A percentile compares a stretch with the other conserved stretches of the same genome.
Conservation (phyloP, 1,139 yeast genomes). For the Sugiyamaella sp. region DNA sequence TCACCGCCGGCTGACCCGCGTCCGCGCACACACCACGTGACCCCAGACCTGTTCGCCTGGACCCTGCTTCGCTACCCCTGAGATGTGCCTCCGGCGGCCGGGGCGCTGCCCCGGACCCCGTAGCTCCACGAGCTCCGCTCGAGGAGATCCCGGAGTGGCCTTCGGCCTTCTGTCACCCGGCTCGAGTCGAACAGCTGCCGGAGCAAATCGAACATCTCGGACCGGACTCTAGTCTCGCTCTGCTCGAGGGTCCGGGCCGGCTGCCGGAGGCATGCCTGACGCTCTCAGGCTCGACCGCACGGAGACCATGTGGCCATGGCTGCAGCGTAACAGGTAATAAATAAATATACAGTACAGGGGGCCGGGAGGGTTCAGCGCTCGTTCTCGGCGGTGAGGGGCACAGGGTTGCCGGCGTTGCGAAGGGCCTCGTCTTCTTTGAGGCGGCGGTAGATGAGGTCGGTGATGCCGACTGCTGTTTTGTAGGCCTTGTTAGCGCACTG, state of each 20-base stretch:
- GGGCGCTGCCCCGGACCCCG: neutral
- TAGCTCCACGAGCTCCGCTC: neutral
- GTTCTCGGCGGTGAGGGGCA: slow-evolving; percentile 41
- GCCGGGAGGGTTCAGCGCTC: slow-evolving; percentile 27
- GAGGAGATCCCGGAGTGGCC: too few species aligned
- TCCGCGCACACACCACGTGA: neutral
- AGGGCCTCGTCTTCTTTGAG: slow-evolving; percentile 57
- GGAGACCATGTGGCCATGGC: too few species aligned
- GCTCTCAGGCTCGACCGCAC: too few species aligned
- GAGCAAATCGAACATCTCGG: too few species aligned
- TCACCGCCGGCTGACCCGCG: neutral
- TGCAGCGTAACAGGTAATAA: neutral
- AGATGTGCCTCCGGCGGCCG: neutral
- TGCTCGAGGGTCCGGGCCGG: too few species aligned
- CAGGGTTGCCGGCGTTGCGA: slow-evolving; percentile 40
- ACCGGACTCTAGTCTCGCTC: too few species aligned
- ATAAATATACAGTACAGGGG: slow-evolving; percentile 6
- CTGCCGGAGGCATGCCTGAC: too few species aligned
- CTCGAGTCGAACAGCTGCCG: too few species aligned
- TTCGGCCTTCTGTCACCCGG: too few species aligned
- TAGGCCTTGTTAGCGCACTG: slow-evolving; percentile 72
- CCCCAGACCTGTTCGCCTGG: neutral
- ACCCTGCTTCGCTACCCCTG: too few species aligned
- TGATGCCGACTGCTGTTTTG: slow-evolving; percentile 61
- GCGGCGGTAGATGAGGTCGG: slow-evolving; percentile 61